phyloP scores from a whole-genome alignment of 345 rosid species.

The Salix brachista region DNA sequence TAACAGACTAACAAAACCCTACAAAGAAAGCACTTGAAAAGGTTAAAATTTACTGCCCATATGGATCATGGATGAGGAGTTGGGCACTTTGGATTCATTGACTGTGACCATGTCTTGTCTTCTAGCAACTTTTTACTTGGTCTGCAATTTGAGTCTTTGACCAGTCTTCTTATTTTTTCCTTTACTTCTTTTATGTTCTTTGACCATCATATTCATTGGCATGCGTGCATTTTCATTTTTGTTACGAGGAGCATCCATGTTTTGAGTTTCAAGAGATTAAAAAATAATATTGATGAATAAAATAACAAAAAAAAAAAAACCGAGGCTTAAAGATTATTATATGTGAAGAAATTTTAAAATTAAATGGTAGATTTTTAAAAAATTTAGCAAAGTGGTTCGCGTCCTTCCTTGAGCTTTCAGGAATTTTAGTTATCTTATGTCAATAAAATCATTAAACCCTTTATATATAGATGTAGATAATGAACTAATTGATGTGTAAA shows the following conservation, averaged over 20 bases:
- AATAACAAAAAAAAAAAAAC: not conserved
- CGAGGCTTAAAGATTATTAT: no score
- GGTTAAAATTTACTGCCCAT: not conserved
- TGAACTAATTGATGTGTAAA: no score
- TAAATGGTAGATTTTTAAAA: no score
- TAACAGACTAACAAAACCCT: not conserved
- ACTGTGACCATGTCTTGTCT: not conserved
- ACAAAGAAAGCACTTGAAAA: not conserved
- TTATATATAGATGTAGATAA: no score
- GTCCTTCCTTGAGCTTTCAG: no score
- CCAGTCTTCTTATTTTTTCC: not conserved
- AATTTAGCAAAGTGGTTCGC: no score
- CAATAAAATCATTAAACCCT: no score
- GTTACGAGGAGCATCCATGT: not conserved
- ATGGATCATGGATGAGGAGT: not conserved
- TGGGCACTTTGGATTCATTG: not conserved
- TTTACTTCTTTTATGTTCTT: not conserved
- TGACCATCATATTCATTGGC: no score
- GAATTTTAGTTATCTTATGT: no score
- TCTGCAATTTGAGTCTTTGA: not conserved
- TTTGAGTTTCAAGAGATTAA: not conserved
- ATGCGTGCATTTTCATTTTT: not conserved
- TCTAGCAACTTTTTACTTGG: not conserved
- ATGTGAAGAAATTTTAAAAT: no score
- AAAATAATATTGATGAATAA: no score